Base-by-base conservation (phyloP, 768 basidiomycete genomes). In the Hypholoma sublateritium region DNA sequence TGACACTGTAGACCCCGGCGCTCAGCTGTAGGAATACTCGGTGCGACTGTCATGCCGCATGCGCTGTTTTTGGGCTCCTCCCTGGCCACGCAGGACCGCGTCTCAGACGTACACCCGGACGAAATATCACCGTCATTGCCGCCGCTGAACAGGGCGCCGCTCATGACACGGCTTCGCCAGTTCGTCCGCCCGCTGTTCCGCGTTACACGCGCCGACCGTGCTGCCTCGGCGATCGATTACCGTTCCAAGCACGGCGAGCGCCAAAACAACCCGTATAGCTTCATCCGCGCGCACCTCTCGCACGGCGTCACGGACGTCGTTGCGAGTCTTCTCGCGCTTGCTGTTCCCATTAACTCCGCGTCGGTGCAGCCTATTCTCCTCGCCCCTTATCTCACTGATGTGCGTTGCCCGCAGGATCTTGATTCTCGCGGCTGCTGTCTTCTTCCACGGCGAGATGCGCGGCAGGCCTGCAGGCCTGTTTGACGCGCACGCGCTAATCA, bases 31-130 rank as follows among this genome's bases (percentile, higher is more conserved):
- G 84, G 85, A 28, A 83, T 87, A 45, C 60, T 85, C 4, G 84
- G 85, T 48, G 87, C 89, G 3, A 91, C 89, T 3, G 83, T 91
- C 53, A 92, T 91, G 90, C 90, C 91, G 1, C 90, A 91, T 67
- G 83, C 85, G 5, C 60, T 76, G 52, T 74, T 73, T 58, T 60
- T 74, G 41, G 74, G 74, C 2, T 74, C 72, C 3, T 70, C 70
- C n/a, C 60, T 73, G 8, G 71, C 73, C 25, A 68, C 72, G 0
- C 70, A 73, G 37, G 70, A 75, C 55, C 72, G 72, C 36, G 64
- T 74, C 17, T 70, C 74, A 21, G 54, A 65, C 47, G 53, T 68
- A 34, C 59, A 64, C 5, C 59, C 55, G 28, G 58, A 61, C 16
- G 57, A 48, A 48, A 50, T 47, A 12, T 34, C 65, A 28, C 59